These are phyloP conservation scores for Fusarium nodosum DNA, from an alignment of 2,329 filamentous ascomycete genomes.

Conservation along the genomic window DNA sequence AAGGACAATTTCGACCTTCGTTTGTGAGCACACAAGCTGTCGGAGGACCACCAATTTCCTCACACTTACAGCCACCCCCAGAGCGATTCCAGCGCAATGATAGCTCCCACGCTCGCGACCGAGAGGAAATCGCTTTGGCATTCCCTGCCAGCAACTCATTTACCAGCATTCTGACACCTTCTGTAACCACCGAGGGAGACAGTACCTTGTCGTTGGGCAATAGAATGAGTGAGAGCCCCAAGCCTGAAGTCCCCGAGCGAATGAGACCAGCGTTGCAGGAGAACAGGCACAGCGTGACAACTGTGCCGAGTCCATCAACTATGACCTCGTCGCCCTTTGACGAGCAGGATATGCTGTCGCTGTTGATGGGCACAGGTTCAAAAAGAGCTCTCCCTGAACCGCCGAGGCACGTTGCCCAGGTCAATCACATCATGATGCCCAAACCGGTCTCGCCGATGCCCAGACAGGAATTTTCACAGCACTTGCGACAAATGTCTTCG, in stretches of 20 bases:
- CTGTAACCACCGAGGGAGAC: constrained; percentile 43
- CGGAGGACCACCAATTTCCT: constrained; percentile 38
- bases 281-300: constrained; percentile 32
- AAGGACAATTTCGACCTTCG: constrained; percentile 40
- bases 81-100: constrained; percentile 30
- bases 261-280: constrained; percentile 16
- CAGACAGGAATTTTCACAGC: constrained; percentile 32
- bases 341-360: constrained; percentile 53
- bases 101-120: constrained; percentile 26
- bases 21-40: constrained; percentile 47
- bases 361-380: constrained; percentile 48
- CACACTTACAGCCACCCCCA: constrained; percentile 38
- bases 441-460: constrained; percentile 50
- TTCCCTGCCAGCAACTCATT: constrained; percentile 45
- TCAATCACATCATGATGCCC: constrained; percentile 49
- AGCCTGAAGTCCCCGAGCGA: constrained; percentile 20
- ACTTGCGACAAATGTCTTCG: constrained; percentile 45
- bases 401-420: constrained; percentile 48
- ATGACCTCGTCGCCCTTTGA: constrained; percentile 52
- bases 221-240: constrained; percentile 30
- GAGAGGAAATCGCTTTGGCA: constrained; percentile 37
- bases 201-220: constrained; percentile 25
- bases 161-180: constrained; percentile 48
- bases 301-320: constrained; percentile 38
- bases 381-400: constrained; percentile 51